These are phyloP conservation scores for Borovskyia barvae DNA, from an alignment of 208 protist species.

Conservation along the genomic window DNA sequence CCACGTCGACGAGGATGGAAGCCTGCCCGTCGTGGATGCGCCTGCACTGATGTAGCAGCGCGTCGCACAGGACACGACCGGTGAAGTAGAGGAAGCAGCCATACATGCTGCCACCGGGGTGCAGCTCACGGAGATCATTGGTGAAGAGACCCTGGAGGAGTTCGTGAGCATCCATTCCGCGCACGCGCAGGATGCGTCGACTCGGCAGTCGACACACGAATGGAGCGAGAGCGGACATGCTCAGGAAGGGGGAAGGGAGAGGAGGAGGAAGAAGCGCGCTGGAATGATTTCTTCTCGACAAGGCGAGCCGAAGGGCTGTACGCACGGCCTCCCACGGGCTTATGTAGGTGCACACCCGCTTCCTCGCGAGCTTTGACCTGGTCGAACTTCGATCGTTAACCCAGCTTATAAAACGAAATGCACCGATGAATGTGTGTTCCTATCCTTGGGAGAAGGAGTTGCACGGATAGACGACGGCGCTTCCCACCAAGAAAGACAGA, in stretches of 20 bases:
- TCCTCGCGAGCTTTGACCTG: too few relatives aligned
- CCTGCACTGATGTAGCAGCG: conserved; percentile 61
- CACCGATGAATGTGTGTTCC: too few relatives aligned
- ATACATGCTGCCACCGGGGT: conserved; percentile 57
- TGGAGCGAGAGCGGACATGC: conserved; percentile 8
- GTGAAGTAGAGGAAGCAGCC: conserved; percentile 84
- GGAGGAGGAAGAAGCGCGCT: conserved; percentile 1
- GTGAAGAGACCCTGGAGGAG: conserved; percentile 85
- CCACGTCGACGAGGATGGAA: conserved; percentile 65
- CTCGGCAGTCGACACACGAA: conserved; percentile 32
- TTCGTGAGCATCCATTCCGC: conserved; percentile 49
- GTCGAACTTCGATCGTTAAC: too few relatives aligned
- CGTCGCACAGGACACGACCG: conserved; percentile 81
- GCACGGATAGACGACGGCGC: too few relatives aligned
- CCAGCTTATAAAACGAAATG: too few relatives aligned
- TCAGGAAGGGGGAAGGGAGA: neutral
- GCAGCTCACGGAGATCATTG: conserved; percentile 64
- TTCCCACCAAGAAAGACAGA: too few relatives aligned
- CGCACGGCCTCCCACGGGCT: too few relatives aligned
- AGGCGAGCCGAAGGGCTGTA: too few relatives aligned
- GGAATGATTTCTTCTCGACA: too few relatives aligned
- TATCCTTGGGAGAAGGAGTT: too few relatives aligned
- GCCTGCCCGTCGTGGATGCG: conserved; percentile 27
- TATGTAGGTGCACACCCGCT: too few relatives aligned
- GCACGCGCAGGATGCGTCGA: conserved; percentile 63